Evolutionary conservation across 345 rosid species (phyloP), one percentile per base, ranked within the genome.

Genomic region (Arabidopsis suecica): DNA sequence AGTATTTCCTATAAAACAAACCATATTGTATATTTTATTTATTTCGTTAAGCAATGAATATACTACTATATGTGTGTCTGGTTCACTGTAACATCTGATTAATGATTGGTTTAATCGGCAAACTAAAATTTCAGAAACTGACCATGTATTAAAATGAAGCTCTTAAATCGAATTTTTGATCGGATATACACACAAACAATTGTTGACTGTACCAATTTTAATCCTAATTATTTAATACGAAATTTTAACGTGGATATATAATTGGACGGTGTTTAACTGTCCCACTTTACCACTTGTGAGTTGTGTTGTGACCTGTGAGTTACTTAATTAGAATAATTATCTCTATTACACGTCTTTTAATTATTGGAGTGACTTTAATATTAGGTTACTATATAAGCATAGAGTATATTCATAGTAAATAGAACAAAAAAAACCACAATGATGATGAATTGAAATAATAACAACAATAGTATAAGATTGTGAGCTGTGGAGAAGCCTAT

Each of bases 401-500:
- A 37, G 7, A 14, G 71, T 47, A 53, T 38, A 68, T 61, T 68
- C 69, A 68, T 8, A 36, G 69, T 51, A 36, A 41, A 51, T 10
- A 51, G 2, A 34, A 3, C 23, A 56, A 40, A 51, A 44, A 11
- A 33, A 63, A 25, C 68, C 9, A 77, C 34, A 33, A 65, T 58
- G 33, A 58, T 65, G 66, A 71, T 58, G 68, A 48, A 45, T 20
- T 18, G 38, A 57, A 40, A 50, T 7, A 25, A 61, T 44, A 61
- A 34, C 12, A 55, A 42, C 13, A 69, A 69, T 54, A 63, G 7
- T 69, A 47, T 56, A 47, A 70, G 40, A 54, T 54, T 65, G 49
- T 65, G 81, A 71, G 77, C 72, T 78, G 81, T 71, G 64, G 77
- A 57, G 72, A 71, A 65, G 68, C 77, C 78, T 53, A 25, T 53